Evolutionary conservation across 2,329 filamentous ascomycete genomes (phyloP).

Genomic region (Aspergillus sp.): DNA sequence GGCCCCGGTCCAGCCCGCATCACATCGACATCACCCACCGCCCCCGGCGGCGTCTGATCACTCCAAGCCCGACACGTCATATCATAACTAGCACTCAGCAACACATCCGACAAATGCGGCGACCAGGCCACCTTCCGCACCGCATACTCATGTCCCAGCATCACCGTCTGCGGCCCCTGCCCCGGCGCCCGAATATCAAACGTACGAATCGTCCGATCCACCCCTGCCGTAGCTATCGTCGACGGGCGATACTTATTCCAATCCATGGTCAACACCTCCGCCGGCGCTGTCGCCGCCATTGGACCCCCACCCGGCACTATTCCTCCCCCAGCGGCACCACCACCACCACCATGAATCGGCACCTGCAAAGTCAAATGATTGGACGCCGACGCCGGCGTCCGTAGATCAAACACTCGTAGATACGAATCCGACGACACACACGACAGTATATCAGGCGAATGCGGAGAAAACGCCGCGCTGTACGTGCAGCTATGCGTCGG

Average conservation of each 20-base stretch:
- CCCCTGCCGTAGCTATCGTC: slow-evolving; percentile 82
- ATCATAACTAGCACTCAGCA: slow-evolving; percentile 91
- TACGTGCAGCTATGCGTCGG: slow-evolving; percentile 95
- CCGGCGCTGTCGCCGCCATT: slow-evolving; percentile 56
- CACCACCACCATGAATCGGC: slow-evolving; percentile 73
- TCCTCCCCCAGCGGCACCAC: slow-evolving; percentile 51
- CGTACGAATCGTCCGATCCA: slow-evolving; percentile 81
- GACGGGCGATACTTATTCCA: slow-evolving; percentile 97
- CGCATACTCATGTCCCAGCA: slow-evolving; percentile 89
- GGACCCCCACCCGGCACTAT: slow-evolving; percentile 44
- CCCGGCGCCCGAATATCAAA: slow-evolving; percentile 83
- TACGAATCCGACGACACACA: slow-evolving; percentile 87
- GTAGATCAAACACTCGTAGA: slow-evolving; percentile 86
- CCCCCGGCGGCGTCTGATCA: slow-evolving; percentile 61
- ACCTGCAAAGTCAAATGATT: slow-evolving; percentile 85
- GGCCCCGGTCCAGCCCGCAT: slow-evolving; percentile 43
- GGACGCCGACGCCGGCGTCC: slow-evolving; percentile 79
- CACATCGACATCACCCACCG: slow-evolving; percentile 37
- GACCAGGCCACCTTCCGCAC: slow-evolving; percentile 86
- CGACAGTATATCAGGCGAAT: slow-evolving; percentile 80
- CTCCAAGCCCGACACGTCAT: slow-evolving; percentile 97
- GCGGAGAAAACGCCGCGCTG: slow-evolving; percentile 85
- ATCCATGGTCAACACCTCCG: slow-evolving; percentile 89
- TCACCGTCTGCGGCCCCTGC: slow-evolving; percentile 69
- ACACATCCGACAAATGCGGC: slow-evolving; percentile 84